Conservation (phyloP, 371 early-diverging fungal genomes). For the Funneliformis caledonium region DNA sequence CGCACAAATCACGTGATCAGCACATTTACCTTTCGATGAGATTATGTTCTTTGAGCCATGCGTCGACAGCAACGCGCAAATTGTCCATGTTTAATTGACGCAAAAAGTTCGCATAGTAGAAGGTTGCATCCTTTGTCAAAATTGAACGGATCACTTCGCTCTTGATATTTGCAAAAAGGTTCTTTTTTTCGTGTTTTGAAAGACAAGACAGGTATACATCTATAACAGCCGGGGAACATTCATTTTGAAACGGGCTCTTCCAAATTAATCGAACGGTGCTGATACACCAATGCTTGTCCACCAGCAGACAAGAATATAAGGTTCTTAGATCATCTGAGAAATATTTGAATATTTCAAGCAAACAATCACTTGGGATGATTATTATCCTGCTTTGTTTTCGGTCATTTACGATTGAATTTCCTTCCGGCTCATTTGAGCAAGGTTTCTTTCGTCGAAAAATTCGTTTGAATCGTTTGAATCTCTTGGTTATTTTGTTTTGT, state of each 20-base stretch:
- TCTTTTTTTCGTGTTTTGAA: background rate
- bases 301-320: conserved; percentile 30
- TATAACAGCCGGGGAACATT: background rate
- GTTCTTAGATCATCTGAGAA: background rate
- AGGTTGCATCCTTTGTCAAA: background rate
- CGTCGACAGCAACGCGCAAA: background rate
- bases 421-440: background rate
- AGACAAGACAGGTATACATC: background rate
- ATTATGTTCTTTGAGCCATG: background rate
- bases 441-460: no score
- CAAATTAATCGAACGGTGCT: conserved; percentile 6
- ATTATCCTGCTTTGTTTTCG: no score
- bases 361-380: background rate
- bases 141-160: background rate
- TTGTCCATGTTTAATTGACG: background rate
- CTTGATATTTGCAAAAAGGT: background rate
- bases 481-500: no score
- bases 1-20: no score
- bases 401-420: background rate
- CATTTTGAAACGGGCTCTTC: conserved; percentile 12
- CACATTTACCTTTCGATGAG: background rate
- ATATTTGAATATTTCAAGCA: conserved; percentile 17
- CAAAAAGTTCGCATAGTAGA: conserved; percentile 14
- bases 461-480: no score
- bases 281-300: conserved; percentile 18